Base-by-base conservation (phyloP, 495 filamentous ascomycete genomes). In the Lasiosphaeria ovina region DNA sequence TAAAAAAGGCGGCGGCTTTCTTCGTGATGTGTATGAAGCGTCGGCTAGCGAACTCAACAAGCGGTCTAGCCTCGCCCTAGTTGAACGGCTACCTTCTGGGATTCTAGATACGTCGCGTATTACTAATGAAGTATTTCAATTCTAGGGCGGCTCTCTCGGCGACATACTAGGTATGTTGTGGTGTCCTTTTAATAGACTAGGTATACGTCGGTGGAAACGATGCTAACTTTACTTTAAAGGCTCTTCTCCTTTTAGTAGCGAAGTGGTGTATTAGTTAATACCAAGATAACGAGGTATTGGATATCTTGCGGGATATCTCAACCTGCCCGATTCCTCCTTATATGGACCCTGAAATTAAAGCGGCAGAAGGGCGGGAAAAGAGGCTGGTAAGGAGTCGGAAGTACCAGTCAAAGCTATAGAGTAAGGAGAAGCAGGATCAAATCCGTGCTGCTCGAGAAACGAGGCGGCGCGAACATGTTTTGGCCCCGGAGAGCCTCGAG, bases 121-220 rank as follows among this genome's bases (percentile, higher is more conserved):
- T 57, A 7, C 54, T 35, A 57, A 48, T 48, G 40, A 57, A 57
- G 54, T 57, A 17, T 57, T 57, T 57, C 4, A 57, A 48, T 57
- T 33, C 36, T 57, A 36, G 54, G 40, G 54, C 54, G 54, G 54
- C 48, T 24, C 24, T 24, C 24, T 24, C 24, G 24, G 24, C 24
- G 24, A 24, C 24, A 0, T 24, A 33, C 36, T 55, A 8, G 53
- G 12, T n/a, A 1, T 55, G 16, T 42, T 55, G 3, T 0, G 53
- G 35, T 55, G 53, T 33, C 38, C 38, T 35, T 57, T 57, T 32
- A 33, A 47, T 42, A 57, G 36, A 33, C 54, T n/a, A n/a, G n/a
- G n/a, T 57, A 11, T 33, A 55, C 53, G 35, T 47, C 42, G 38
- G 38, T 57, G 54, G 54, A 57, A 57, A 57, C 54, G 42, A 57